A percentile compares a stretch with the other conserved stretches of the same genome.
phyloP scores from a whole-genome alignment of 352 stramenopile genomes.

The Pythium grandisporangium region DNA sequence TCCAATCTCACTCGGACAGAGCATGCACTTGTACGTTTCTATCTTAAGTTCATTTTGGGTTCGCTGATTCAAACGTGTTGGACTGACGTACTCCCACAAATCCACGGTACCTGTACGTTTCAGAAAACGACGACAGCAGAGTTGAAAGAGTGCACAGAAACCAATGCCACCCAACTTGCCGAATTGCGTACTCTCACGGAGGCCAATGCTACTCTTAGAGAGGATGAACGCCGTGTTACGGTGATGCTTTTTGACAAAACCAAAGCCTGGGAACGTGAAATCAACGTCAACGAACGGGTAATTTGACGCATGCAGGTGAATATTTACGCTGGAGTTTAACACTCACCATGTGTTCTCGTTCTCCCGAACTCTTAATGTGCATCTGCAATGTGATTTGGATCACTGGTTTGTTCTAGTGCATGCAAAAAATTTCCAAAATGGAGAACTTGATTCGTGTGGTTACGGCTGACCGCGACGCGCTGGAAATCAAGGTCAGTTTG shows the following conservation, averaged over 20 bases:
- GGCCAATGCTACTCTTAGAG: constrained; percentile 25
- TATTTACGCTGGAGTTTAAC: background rate
- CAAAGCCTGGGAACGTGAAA: constrained; percentile 60
- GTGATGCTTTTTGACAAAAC: constrained; percentile 65
- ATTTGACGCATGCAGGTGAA: background rate
- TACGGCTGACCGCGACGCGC: constrained; percentile 18
- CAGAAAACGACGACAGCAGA: constrained; percentile 52
- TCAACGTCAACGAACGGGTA: constrained; percentile 39
- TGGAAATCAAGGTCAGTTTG: constrained; percentile 47
- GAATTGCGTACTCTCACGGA: constrained; percentile 22
- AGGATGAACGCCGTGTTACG: constrained; percentile 45
- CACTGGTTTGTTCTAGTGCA: no score
- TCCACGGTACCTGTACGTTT: background rate
- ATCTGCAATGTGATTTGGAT: no score
- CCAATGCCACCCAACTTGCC: constrained; percentile 18
- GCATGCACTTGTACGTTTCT: constrained; percentile 27
- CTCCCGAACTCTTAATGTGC: no score
- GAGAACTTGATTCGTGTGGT: constrained; percentile 21
- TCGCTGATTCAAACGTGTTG: no score
- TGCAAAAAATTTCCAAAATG: constrained; percentile 31
- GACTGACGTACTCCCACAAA: no score
- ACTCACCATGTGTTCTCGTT: no score
- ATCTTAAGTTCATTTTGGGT: background rate
- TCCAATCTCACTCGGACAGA: constrained; percentile 34
- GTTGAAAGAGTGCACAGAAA: constrained; percentile 24